Evolutionary conservation across 108 stramenopile species (phyloP).

Genomic region (Parmales sp.): DNA sequence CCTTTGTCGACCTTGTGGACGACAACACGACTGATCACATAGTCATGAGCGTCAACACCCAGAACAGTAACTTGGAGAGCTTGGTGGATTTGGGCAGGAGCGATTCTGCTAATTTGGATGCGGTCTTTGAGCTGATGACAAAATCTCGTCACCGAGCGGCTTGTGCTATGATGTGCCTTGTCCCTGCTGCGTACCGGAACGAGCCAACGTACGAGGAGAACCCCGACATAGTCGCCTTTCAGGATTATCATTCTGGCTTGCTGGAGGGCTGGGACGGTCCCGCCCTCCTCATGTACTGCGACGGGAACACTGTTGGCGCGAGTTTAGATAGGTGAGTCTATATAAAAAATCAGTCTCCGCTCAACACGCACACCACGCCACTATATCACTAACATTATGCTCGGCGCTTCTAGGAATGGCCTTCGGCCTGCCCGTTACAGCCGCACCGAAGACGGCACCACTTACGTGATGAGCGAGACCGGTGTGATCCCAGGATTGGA

Average conservation of each 20-base stretch:
- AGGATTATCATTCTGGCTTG: slow-evolving; percentile 89
- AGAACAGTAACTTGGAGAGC: slow-evolving; percentile 72
- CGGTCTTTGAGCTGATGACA: slow-evolving; percentile 86
- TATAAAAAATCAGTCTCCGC: too few relatives aligned
- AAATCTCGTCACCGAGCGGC: slow-evolving; percentile 79
- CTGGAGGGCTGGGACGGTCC: slow-evolving; percentile 98
- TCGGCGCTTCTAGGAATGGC: too few relatives aligned
- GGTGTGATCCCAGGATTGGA: slow-evolving; percentile 76
- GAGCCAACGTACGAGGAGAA: slow-evolving; percentile 55
- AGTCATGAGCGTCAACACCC: slow-evolving; percentile 68
- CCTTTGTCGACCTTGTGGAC: slow-evolving; percentile 56
- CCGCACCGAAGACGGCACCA: slow-evolving; percentile 79
- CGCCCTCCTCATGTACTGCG: slow-evolving; percentile 84
- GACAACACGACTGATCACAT: slow-evolving; percentile 66
- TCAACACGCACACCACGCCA: too few relatives aligned
- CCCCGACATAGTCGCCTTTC: slow-evolving; percentile 86
- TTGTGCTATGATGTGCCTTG: slow-evolving; percentile 78
- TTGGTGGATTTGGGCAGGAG: slow-evolving; percentile 66
- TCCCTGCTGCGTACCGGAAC: slow-evolving; percentile 83
- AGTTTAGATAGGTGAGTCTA: slow-evolving; percentile 74
- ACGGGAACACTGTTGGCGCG: slow-evolving; percentile 86
- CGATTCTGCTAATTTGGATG: slow-evolving; percentile 91
- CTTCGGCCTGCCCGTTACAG: slow-evolving; percentile 83
- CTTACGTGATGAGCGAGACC: slow-evolving; percentile 93
- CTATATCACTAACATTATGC: too few relatives aligned